phyloP scores from a whole-genome alignment of 2,329 filamentous ascomycete genomes.

The Rosellinia necatrix region DNA sequence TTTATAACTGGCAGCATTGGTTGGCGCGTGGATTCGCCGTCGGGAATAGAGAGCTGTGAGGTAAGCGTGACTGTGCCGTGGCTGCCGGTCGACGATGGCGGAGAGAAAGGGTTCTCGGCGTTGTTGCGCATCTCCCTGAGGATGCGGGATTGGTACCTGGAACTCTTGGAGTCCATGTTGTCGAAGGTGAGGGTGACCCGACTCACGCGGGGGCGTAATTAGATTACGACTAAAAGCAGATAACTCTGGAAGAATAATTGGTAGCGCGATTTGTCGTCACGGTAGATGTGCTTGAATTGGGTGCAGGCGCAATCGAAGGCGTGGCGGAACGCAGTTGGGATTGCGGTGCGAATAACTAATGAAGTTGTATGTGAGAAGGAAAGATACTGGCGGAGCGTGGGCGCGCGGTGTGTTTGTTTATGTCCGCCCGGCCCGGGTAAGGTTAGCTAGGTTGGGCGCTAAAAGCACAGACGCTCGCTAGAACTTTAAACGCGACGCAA shows the following conservation, averaged over 20 bases:
- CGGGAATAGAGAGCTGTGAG: conserved; percentile 57
- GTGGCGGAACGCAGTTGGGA: conserved; percentile 16
- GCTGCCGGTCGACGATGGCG: conserved; percentile 61
- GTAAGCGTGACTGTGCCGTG: conserved; percentile 62
- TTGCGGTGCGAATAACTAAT: conserved; percentile 6
- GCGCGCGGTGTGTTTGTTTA: conserved; percentile 28
- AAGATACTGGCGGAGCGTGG: not conserved
- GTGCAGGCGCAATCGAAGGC: conserved; percentile 18
- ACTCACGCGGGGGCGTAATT: conserved; percentile 19
- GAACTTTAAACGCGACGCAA: conserved; percentile 8
- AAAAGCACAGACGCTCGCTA: conserved; percentile 1
- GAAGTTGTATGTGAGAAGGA: conserved; percentile 18
- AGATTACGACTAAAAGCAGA: conserved; percentile 1
- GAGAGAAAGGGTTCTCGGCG: conserved; percentile 60
- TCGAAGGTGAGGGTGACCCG: conserved; percentile 19
- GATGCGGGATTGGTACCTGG: conserved; percentile 41
- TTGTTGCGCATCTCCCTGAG: conserved; percentile 44
- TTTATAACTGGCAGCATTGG: conserved; percentile 31
- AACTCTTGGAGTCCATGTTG: conserved; percentile 36
- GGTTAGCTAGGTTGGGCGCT: conserved; percentile 10
- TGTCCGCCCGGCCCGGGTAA: not conserved
- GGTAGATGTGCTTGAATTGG: conserved; percentile 14
- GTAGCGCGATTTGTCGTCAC: conserved; percentile 4
- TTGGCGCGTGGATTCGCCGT: conserved; percentile 58
- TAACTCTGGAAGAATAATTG: conserved; percentile 5